Conservation (phyloP, 179 eudicot genomes). For the Sideroxylon spinosum region DNA sequence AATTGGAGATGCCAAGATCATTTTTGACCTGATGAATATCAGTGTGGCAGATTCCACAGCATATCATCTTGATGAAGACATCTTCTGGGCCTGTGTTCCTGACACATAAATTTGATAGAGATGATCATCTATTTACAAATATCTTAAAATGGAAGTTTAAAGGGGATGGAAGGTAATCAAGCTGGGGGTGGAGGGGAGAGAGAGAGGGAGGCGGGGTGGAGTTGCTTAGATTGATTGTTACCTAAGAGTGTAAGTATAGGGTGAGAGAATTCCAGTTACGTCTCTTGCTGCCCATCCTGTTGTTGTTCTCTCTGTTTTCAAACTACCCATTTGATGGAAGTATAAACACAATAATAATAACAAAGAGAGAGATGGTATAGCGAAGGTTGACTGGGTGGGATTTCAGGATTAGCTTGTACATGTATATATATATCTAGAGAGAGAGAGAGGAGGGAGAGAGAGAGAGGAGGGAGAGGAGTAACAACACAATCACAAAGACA, state of each 20-base stretch:
- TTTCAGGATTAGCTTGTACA: too few species aligned
- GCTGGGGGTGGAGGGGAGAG: too few species aligned
- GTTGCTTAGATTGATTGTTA: conserved; percentile 9
- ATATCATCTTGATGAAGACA: conserved; percentile 62
- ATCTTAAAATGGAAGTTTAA: too few species aligned
- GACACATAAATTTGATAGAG: neutral
- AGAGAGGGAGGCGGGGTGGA: neutral
- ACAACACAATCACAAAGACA: too few species aligned
- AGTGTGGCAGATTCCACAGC: conserved; percentile 85
- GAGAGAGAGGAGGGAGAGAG: too few species aligned
- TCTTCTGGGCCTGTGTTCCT: conserved; percentile 85
- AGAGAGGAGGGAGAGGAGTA: too few species aligned
- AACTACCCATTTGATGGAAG: conserved; percentile 42
- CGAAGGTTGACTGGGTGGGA: too few species aligned
- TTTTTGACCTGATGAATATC: conserved; percentile 85
- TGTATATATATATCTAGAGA: too few species aligned
- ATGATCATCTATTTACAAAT: too few species aligned
- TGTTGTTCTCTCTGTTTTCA: conserved; percentile 49
- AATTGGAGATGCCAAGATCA: conserved; percentile 81
- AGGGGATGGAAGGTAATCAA: too few species aligned
- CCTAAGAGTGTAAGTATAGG: conserved; percentile 75
- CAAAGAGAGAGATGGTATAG: neutral
- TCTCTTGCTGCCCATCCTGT: conserved; percentile 90
- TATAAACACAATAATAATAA: neutral
- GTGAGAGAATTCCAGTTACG: conserved; percentile 77